Evolutionary conservation across 768 basidiomycete species (phyloP).

Genomic region (Phylloporus arenicola): DNA sequence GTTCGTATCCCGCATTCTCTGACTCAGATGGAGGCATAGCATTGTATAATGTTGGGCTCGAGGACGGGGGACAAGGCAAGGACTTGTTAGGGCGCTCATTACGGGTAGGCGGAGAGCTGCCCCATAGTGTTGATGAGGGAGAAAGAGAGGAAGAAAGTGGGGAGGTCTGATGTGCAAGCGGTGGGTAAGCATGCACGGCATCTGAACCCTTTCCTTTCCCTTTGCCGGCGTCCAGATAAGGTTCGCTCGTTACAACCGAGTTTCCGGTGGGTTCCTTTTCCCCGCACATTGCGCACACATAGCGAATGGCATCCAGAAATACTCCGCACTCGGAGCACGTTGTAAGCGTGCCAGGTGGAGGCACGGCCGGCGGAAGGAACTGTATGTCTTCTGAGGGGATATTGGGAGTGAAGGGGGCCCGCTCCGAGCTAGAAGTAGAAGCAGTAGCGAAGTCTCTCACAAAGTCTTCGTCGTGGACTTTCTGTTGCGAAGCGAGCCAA

Average conservation of each 20-base stretch:
- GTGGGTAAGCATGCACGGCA: conserved; percentile 30
- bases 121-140: conserved; percentile 13
- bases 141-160: conserved; percentile 17
- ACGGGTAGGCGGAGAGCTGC: conserved; percentile 9
- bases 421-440: conserved; percentile 16
- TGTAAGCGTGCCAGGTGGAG: conserved; percentile 61
- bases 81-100: conserved; percentile 35
- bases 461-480: conserved; percentile 20
- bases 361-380: conserved; percentile 41
- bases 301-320: conserved; percentile 75
- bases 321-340: conserved; percentile 80
- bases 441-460: conserved; percentile 7
- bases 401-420: conserved; percentile 21
- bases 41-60: conserved; percentile 14
- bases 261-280: conserved; percentile 52
- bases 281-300: conserved; percentile 86
- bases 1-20: conserved; percentile 60
- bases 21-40: conserved; percentile 1
- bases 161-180: conserved; percentile 29
- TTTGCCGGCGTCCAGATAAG: conserved; percentile 29
- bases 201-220: conserved; percentile 40
- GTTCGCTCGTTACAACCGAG: conserved; percentile 8
- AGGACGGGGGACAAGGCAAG: conserved; percentile 39
- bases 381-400: conserved; percentile 51
- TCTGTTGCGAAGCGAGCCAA: conserved; percentile 58